phyloP scores from a whole-genome alignment of 2,329 filamentous ascomycete species.

The Pseudohalonectria lignicola region DNA sequence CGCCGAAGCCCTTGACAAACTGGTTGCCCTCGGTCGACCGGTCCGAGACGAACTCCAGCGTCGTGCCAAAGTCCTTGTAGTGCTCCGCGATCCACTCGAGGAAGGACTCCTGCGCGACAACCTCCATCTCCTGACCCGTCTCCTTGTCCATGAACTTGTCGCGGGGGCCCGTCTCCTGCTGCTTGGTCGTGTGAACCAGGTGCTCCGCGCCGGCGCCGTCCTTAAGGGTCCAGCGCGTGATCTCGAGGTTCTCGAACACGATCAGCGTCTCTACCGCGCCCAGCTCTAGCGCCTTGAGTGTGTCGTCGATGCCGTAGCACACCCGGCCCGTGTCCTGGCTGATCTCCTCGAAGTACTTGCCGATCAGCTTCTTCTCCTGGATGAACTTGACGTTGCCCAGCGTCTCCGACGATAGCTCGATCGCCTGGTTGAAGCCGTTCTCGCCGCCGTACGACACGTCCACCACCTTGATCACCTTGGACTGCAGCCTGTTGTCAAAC shows the following conservation, averaged over 20 bases:
- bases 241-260: constrained; percentile 93
- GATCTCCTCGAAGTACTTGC: constrained; percentile 98
- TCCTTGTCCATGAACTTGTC: constrained; percentile 90
- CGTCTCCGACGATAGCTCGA: constrained; percentile 89
- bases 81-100: constrained; percentile 99
- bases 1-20: constrained; percentile 99
- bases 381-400: constrained; percentile 99
- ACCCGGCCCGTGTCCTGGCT: constrained; percentile 94
- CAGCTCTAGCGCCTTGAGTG: constrained; percentile 89
- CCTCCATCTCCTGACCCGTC: constrained; percentile 95
- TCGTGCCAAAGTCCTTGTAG: constrained; percentile 95
- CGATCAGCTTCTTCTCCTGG: constrained; percentile 99
- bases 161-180: constrained; percentile 63
- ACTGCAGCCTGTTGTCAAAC: constrained; percentile 83
- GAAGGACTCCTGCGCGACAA: constrained; percentile 78
- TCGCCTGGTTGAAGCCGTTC: constrained; percentile 99
- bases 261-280: constrained; percentile 92
- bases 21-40: constrained; percentile 97
- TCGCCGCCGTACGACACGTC: constrained; percentile 98
- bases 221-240: constrained; percentile 86
- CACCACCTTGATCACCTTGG: constrained; percentile 98
- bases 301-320: constrained; percentile 97
- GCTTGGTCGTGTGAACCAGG: constrained; percentile 80
- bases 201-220: constrained; percentile 60
- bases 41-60: constrained; percentile 94